Conservation (phyloP, 192 early-diverging fungal species). For the Lobosporangium transversale region DNA sequence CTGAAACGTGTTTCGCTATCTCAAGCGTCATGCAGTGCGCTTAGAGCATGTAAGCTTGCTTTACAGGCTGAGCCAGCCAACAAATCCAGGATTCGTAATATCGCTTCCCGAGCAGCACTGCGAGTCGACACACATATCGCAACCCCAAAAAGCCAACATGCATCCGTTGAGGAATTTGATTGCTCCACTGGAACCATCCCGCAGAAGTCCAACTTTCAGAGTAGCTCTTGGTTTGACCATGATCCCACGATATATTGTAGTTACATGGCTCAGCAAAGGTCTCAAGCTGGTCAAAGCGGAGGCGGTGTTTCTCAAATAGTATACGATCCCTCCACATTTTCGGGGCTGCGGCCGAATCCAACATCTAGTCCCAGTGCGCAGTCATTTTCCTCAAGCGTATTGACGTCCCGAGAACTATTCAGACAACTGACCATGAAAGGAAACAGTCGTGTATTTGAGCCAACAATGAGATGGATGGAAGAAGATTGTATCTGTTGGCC, state of each 20-base stretch:
- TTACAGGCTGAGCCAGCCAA: not conserved
- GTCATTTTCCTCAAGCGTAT: too few relatives aligned
- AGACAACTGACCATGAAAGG: too few relatives aligned
- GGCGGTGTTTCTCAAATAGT: not conserved
- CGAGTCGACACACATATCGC: not conserved
- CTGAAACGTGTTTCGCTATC: not conserved
- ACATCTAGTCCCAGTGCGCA: too few relatives aligned
- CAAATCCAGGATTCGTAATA: not conserved
- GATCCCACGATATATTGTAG: conserved; percentile 27
- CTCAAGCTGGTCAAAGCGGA: not conserved
- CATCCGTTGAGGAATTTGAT: not conserved
- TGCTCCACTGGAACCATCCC: not conserved
- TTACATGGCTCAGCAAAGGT: not conserved
- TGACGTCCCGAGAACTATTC: too few relatives aligned
- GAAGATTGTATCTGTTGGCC: conserved; percentile 15
- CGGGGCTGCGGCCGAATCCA: too few relatives aligned
- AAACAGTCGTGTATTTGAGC: too few relatives aligned
- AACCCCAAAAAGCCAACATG: not conserved
- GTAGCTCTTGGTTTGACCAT: conserved; percentile 16
- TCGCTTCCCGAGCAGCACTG: not conserved
- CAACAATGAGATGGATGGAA: not conserved
- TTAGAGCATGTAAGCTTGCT: not conserved
- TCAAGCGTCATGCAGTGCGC: not conserved
- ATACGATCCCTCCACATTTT: not conserved
- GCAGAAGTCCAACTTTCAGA: too few relatives aligned